A percentile compares a stretch with the other conserved stretches of the same genome.
These are phyloP conservation scores for Alternaria triticina DNA, from an alignment of 2,329 filamentous ascomycete genomes.

Conservation along the genomic window DNA sequence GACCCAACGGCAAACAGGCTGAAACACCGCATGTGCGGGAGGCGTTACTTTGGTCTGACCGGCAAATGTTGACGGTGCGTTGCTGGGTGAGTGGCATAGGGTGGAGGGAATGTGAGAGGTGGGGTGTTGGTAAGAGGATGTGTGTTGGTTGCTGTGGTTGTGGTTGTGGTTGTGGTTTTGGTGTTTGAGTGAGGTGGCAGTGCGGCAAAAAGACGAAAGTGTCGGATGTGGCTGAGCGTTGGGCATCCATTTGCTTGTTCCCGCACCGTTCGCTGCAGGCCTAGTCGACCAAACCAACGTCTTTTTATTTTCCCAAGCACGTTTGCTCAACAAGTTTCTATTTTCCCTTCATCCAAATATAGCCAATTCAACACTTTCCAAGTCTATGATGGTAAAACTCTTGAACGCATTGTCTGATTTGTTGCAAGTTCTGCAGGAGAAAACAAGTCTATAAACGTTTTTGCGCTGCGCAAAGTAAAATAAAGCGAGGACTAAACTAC, in stretches of 20 bases:
- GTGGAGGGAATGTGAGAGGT: not conserved
- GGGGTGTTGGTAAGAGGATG: not conserved
- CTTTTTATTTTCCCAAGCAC: not conserved
- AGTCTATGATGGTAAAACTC: not conserved
- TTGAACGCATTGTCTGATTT: too few relatives aligned
- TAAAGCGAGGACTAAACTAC: not conserved
- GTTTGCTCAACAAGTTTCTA: not conserved
- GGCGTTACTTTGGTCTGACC: not conserved
- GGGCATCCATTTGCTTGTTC: not conserved
- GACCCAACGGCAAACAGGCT: not conserved
- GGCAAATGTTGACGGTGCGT: not conserved
- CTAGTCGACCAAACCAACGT: not conserved
- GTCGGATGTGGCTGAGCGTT: not conserved
- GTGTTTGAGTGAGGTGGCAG: not conserved
- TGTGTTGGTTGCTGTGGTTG: not conserved
- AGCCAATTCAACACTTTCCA: not conserved
- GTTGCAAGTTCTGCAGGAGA: not conserved
- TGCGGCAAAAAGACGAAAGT: not conserved
- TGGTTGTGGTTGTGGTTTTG: not conserved
- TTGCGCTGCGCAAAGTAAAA: not conserved
- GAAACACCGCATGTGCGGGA: not conserved
- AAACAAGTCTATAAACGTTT: slow-evolving; percentile 1
- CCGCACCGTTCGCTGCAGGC: not conserved
- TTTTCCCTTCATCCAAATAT: not conserved
- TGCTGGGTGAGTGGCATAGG: not conserved